Evolutionary conservation across 306 rosid genomes (phyloP), one percentile per base, ranked within the genome.

Genomic region (Malus fusca): DNA sequence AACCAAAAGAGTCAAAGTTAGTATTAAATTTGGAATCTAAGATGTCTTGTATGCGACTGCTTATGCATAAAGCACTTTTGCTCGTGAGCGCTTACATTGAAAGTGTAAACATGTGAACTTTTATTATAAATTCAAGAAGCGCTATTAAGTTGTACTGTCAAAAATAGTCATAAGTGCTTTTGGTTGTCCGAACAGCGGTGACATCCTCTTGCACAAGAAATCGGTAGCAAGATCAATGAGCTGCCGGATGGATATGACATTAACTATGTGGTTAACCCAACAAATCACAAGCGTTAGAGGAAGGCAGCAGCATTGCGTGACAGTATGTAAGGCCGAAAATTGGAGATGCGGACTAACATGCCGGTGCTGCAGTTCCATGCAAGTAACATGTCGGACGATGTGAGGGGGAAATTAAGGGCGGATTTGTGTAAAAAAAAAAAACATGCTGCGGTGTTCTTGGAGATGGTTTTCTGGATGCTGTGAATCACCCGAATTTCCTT

Each of bases 381-480:
- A 1, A 64, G 87, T 44, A 83, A 81, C 22, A 68, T 75, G 86
- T 52, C 90, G 81, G 18, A 61, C 1, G 48, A 78, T 37, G 84
- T 77, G 56, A 75, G 73, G 23, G 93, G 96, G 19, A 88, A 89
- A 40, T 40, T 40, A 40, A 40, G 66, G 82, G 42, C 25, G 91
- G 92, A 10, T 85, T 75, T 19, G 52, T 55, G 13, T 89, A 4
- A 33, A 33, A 33, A 33, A 5, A 1, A 33, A 33, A 33, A 33
- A 8, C 56, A 76, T 78, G 90, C 77, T 25, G 94, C 73, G 15
- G 60, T 89, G 43, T 82, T 84, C 72, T 77, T 88, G 87, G 92
- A 89, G 78, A 85, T 91, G 94, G 92, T 2, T 91, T 86, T 44
- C 93, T 90, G 0, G 87, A 87, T 75, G 71, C 93, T 4, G 92